Conservation (phyloP, 2,329 filamentous ascomycete genomes). For the Aspergillus sojae region DNA sequence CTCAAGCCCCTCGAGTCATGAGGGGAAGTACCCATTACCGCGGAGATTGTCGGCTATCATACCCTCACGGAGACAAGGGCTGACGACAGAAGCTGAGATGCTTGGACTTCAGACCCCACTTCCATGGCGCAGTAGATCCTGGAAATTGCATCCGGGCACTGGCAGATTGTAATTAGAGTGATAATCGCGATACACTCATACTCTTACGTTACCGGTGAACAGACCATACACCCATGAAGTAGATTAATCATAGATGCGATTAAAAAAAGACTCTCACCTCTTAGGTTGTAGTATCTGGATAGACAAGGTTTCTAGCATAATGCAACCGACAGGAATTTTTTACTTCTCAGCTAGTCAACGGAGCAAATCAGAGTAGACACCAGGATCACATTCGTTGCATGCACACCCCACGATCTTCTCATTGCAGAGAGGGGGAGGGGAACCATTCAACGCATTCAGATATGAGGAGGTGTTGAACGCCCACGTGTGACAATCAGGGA, state of each 20-base stretch:
- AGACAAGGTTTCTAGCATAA: background rate
- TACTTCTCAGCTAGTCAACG: background rate
- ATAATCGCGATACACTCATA: background rate
- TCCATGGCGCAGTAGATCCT: background rate
- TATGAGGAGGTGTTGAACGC: constrained; percentile 6
- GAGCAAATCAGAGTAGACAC: background rate
- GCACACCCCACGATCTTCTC: constrained; percentile 1
- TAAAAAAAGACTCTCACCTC: background rate
- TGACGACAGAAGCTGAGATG: background rate
- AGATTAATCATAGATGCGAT: background rate
- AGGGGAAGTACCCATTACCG: background rate
- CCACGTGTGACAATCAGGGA: constrained; percentile 20
- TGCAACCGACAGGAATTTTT: background rate
- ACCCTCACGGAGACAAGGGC: background rate
- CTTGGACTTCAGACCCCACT: background rate
- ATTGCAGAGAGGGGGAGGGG: background rate
- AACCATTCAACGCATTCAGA: constrained; percentile 6
- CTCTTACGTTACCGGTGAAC: background rate
- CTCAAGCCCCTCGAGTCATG: background rate
- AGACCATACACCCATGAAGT: background rate
- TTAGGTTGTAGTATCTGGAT: background rate
- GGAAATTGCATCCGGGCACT: background rate
- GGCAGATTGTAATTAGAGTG: background rate
- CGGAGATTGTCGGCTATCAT: background rate
- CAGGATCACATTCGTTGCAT: background rate